A percentile compares a stretch with the other conserved stretches of the same genome.
Conservation (phyloP, 352 stramenopile genomes). For the Globisporangium emineosum region DNA sequence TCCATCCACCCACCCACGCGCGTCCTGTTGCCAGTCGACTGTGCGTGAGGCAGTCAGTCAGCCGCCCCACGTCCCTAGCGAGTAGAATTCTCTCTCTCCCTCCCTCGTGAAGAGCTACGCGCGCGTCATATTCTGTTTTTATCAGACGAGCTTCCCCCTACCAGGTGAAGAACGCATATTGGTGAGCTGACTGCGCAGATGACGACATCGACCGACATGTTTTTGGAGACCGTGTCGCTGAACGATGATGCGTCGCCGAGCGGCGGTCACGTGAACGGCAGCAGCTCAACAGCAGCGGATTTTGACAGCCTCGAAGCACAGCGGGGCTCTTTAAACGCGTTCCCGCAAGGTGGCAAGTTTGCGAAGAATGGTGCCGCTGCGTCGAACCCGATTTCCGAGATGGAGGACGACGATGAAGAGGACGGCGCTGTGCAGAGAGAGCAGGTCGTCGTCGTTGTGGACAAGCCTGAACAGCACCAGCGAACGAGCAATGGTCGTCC, state of each 20-base stretch:
- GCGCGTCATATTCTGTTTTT: neutral
- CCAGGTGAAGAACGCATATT: neutral
- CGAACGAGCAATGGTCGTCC: constrained; percentile 17
- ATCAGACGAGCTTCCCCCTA: neutral
- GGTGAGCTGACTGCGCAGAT: constrained; percentile 16
- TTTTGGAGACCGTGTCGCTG: constrained; percentile 73
- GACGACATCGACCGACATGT: constrained; percentile 37
- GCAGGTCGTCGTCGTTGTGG: constrained; percentile 41
- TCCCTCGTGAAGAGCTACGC: constrained; percentile 4
- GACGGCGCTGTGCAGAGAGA: constrained; percentile 16
- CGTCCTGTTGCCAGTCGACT: neutral
- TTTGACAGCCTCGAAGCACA: constrained; percentile 54
- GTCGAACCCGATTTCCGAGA: constrained; percentile 23
- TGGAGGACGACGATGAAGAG: constrained; percentile 23
- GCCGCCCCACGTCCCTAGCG: neutral
- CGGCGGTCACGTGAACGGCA: constrained; percentile 13
- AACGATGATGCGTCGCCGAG: constrained; percentile 46
- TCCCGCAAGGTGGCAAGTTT: constrained; percentile 26
- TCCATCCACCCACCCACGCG: neutral
- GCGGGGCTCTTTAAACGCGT: constrained; percentile 20
- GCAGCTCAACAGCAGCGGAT: constrained; percentile 18
- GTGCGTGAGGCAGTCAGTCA: neutral
- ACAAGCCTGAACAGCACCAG: constrained; percentile 22
- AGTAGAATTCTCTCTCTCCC: neutral
- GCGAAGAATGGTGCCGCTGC: constrained; percentile 14